Percentiles rank a stretch among this genome's conserved stretches.
phyloP scores from a whole-genome alignment of 2,329 filamentous ascomycete genomes.

The Penicillium sp. region DNA sequence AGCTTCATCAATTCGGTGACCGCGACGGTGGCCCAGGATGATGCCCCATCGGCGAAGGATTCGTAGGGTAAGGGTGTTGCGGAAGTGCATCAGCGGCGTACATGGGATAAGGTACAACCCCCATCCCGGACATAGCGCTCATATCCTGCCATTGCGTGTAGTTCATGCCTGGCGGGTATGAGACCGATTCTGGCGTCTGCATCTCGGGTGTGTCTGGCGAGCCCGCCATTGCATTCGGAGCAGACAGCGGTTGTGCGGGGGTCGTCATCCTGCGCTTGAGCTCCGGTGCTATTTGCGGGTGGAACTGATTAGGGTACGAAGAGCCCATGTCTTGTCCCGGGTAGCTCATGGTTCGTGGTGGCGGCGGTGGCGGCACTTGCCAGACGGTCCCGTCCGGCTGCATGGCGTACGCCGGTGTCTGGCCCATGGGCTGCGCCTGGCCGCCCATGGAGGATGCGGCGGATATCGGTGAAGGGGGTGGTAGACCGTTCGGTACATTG shows the following conservation, averaged over 20 bases:
- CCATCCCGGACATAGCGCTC: conserved; percentile 30
- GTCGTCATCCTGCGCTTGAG: conserved; percentile 39
- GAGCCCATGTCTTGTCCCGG: conserved; percentile 33
- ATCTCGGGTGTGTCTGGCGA: conserved; percentile 27
- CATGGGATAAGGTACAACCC: conserved; percentile 34
- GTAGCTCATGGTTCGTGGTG: conserved; percentile 35
- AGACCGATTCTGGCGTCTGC: conserved; percentile 28
- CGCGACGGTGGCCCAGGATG: conserved; percentile 27
- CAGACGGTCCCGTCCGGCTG: conserved; percentile 38
- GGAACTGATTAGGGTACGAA: conserved; percentile 30
- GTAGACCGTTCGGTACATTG: conserved; percentile 27
- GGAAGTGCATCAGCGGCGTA: conserved; percentile 28
- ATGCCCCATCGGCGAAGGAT: conserved; percentile 33
- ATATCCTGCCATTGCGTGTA: conserved; percentile 32
- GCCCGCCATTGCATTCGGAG: conserved; percentile 16
- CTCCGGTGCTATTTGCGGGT: conserved; percentile 30
- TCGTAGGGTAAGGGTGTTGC: conserved; percentile 27
- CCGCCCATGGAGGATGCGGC: conserved; percentile 31
- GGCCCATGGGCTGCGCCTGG: conserved; percentile 32
- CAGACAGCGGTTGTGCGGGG: conserved; percentile 29
- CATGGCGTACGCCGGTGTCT: conserved; percentile 31
- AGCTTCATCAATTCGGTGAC: conserved; percentile 24
- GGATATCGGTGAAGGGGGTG: conserved; percentile 30
- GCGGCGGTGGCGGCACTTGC: conserved; percentile 29
- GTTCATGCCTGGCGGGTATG: conserved; percentile 33